Conservation (phyloP, 305 asterid genomes). For the Plantago rigida region DNA sequence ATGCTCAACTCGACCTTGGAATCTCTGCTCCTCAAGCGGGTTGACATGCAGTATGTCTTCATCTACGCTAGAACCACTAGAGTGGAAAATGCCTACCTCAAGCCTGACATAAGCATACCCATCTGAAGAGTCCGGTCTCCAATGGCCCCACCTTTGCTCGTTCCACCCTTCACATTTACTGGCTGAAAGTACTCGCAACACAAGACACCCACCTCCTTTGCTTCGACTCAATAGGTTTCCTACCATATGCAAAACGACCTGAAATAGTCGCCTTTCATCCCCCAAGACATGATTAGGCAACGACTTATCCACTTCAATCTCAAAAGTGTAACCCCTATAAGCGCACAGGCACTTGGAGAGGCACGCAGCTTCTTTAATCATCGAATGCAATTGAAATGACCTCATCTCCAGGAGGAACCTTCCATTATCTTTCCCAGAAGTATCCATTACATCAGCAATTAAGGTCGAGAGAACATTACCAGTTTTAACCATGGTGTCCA, state of each 20-base stretch:
- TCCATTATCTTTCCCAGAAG: constrained; percentile 56
- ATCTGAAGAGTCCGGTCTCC: constrained; percentile 51
- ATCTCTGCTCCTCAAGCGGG: constrained; percentile 33
- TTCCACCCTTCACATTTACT: constrained; percentile 48
- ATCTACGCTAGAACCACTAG: constrained; percentile 29
- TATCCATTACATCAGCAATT: constrained; percentile 73
- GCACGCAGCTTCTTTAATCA: constrained; percentile 76
- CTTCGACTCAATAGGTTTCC: constrained; percentile 58
- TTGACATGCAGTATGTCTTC: constrained; percentile 24
- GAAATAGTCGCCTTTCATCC: constrained; percentile 82
- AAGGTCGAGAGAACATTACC: constrained; percentile 68
- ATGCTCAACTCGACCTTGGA: constrained; percentile 47
- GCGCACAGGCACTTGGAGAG: constrained; percentile 71
- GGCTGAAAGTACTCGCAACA: constrained; percentile 42
- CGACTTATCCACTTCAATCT: constrained; percentile 54
- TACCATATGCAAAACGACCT: constrained; percentile 80
- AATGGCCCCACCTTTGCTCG: constrained; percentile 53
- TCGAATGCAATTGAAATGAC: constrained; percentile 55
- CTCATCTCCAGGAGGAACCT: constrained; percentile 59
- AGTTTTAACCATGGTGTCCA: constrained; percentile 69
- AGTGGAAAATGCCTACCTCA: constrained; percentile 47
- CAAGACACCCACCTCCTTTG: constrained; percentile 49
- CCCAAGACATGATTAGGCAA: constrained; percentile 79
- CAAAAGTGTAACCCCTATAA: constrained; percentile 49
- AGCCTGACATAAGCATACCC: constrained; percentile 46